A percentile compares a stretch with the other conserved stretches of the same genome.
Evolutionary conservation across 1,284 basidiomycete species (phyloP).

Genomic region (Rhodotorula sp.): DNA sequence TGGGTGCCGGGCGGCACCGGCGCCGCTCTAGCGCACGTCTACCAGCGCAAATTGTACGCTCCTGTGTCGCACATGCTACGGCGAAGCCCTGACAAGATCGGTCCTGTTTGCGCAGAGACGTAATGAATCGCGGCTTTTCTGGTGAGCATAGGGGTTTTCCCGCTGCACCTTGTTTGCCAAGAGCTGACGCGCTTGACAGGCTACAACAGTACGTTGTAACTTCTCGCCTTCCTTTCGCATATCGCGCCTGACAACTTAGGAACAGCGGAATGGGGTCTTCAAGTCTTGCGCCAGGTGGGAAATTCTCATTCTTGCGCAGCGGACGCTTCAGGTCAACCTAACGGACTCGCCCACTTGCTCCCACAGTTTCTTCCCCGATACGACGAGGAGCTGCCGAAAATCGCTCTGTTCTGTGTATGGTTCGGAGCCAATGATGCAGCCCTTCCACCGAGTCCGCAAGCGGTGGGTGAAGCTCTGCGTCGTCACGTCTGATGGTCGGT

Average conservation of each 20-base stretch:
- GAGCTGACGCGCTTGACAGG: constrained; percentile 5
- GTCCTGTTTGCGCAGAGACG: constrained; percentile 20
- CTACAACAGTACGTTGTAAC: constrained; percentile 25
- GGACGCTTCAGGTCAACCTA: too few relatives aligned
- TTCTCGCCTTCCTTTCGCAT: fast-evolving
- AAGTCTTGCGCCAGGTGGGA: constrained; percentile 69
- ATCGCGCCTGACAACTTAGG: background rate
- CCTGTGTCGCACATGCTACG: too few relatives aligned
- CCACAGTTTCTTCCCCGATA: constrained; percentile 57
- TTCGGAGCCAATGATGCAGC: constrained; percentile 62
- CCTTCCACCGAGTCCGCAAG: constrained; percentile 53
- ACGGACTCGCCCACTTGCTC: too few relatives aligned
- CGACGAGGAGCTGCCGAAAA: constrained; percentile 58
- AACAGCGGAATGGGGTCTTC: constrained; percentile 57
- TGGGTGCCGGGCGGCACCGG: constrained; percentile 36
- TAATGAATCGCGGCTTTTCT: constrained; percentile 39
- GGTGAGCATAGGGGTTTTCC: constrained; percentile 1
- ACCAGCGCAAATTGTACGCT: constrained; percentile 40
- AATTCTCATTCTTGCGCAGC: too few relatives aligned
- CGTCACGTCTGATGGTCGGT: background rate
- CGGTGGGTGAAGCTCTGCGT: constrained; percentile 27
- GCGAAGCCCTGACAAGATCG: background rate
- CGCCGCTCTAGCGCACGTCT: constrained; percentile 29
- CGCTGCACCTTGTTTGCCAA: background rate
- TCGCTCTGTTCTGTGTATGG: constrained; percentile 77